Evolutionary conservation across 805 yeast species (phyloP).

Genomic region (Lachancea mirantina): DNA sequence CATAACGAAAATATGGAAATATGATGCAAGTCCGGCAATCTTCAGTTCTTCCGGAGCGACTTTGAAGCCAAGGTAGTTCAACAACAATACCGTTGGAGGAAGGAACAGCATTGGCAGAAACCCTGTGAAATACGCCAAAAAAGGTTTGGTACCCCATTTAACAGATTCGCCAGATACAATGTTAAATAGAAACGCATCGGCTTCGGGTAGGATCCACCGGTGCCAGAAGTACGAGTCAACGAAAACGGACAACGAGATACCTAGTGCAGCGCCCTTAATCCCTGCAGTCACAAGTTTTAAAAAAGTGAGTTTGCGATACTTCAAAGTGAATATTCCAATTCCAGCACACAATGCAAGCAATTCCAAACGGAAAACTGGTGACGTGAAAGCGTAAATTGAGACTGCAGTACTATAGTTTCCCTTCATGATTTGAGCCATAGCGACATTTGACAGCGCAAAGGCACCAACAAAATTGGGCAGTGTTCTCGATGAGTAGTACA

Average conservation of each 20-base stretch:
- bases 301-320: constrained; percentile 42
- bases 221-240: constrained; percentile 80
- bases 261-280: constrained; percentile 44
- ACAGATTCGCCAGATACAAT: constrained; percentile 66
- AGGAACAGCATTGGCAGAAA: constrained; percentile 36
- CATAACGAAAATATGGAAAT: constrained; percentile 52
- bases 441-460: constrained; percentile 60
- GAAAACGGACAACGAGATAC: constrained; percentile 39
- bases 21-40: constrained; percentile 43
- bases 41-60: constrained; percentile 35
- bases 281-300: constrained; percentile 35
- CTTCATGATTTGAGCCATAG: constrained; percentile 42
- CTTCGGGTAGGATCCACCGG: constrained; percentile 58
- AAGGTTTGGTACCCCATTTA: constrained; percentile 84
- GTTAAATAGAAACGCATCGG: constrained; percentile 65
- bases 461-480: constrained; percentile 79
- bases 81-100: constrained; percentile 40
- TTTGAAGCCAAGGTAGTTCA: constrained; percentile 33
- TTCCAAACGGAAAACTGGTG: constrained; percentile 69
- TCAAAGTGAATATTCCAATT: constrained; percentile 39
- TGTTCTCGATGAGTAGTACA: constrained; percentile 75
- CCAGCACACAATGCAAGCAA: constrained; percentile 48
- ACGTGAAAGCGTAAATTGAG: constrained; percentile 50
- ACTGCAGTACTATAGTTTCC: constrained; percentile 47
- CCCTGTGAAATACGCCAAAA: constrained; percentile 53